Evolutionary conservation across 129 eudicot genomes (phyloP).

Genomic region (Logfia minima): DNA sequence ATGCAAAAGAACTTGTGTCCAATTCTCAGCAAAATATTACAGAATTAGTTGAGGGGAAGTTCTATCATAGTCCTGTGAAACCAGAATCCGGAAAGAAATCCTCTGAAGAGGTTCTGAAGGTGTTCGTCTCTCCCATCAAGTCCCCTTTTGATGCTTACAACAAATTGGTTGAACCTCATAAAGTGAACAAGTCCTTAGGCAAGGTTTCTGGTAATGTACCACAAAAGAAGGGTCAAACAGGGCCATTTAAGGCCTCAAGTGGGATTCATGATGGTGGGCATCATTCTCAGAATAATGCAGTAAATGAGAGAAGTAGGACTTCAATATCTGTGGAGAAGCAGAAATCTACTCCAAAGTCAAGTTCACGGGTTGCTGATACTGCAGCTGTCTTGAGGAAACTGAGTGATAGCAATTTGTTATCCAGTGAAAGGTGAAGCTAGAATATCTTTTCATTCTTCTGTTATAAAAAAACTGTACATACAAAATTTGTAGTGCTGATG

Average conservation of each 20-base stretch:
- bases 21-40: constrained; percentile 36
- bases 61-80: constrained; percentile 37
- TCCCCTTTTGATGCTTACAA: constrained; percentile 47
- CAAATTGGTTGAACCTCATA: constrained; percentile 36
- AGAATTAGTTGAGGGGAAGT: constrained; percentile 30
- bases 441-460: background rate
- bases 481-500: constrained; percentile 21
- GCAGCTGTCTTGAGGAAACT: constrained; percentile 30
- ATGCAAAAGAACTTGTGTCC: constrained; percentile 37
- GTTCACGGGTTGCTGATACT: constrained; percentile 38
- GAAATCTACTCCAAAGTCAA: constrained; percentile 53
- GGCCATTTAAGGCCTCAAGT: constrained; percentile 31
- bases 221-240: constrained; percentile 50
- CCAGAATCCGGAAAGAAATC: constrained; percentile 42
- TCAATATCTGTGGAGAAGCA: constrained; percentile 43
- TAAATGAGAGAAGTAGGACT: constrained; percentile 31
- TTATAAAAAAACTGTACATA: background rate
- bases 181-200: constrained; percentile 33
- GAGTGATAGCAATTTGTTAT: constrained; percentile 27
- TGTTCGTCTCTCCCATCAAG: constrained; percentile 47
- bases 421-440: constrained; percentile 53
- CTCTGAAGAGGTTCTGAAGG: constrained; percentile 38
- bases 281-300: constrained; percentile 31
- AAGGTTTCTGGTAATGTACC: constrained; percentile 42
- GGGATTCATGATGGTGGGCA: constrained; percentile 13